These are phyloP conservation scores for Lentinus polychrous DNA, from an alignment of 1,284 basidiomycete genomes.

Conservation along the genomic window DNA sequence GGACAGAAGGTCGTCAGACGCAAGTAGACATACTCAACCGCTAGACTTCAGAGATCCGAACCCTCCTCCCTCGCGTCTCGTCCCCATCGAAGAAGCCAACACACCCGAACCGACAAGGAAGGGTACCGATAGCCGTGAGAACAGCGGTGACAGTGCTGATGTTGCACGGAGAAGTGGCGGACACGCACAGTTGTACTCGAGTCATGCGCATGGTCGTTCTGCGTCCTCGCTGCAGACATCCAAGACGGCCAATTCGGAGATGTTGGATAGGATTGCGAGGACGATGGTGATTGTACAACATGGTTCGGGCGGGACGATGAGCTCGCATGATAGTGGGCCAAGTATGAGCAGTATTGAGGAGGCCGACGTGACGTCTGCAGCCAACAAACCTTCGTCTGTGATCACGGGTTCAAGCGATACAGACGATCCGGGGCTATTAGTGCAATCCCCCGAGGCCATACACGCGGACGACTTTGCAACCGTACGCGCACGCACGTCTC, in stretches of 20 bases:
- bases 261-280: conserved; percentile 55
- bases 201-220: conserved; percentile 12
- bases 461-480: conserved; percentile 5
- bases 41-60: conserved; percentile 67
- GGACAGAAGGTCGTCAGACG: conserved; percentile 28
- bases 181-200: conserved; percentile 10
- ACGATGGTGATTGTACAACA: conserved; percentile 64
- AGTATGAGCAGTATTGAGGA: conserved; percentile 15
- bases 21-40: conserved; percentile 12
- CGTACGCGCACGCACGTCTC: background rate
- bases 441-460: conserved; percentile 19
- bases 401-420: conserved; percentile 2
- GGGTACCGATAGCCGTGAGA: background rate
- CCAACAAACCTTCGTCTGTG: background rate
- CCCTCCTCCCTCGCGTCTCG: conserved; percentile 51
- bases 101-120: conserved; percentile 19
- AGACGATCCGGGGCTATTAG: conserved; percentile 6
- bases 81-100: conserved; percentile 46
- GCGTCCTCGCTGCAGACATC: conserved; percentile 20
- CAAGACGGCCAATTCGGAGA: conserved; percentile 51
- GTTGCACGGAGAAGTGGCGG: background rate
- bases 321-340: conserved; percentile 19
- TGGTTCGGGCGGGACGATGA: conserved; percentile 25
- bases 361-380: background rate
- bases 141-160: background rate